Evolutionary conservation across 192 early-diverging fungal genomes (phyloP), one percentile per base, ranked within the genome.

Genomic region (Coemansia sp.): DNA sequence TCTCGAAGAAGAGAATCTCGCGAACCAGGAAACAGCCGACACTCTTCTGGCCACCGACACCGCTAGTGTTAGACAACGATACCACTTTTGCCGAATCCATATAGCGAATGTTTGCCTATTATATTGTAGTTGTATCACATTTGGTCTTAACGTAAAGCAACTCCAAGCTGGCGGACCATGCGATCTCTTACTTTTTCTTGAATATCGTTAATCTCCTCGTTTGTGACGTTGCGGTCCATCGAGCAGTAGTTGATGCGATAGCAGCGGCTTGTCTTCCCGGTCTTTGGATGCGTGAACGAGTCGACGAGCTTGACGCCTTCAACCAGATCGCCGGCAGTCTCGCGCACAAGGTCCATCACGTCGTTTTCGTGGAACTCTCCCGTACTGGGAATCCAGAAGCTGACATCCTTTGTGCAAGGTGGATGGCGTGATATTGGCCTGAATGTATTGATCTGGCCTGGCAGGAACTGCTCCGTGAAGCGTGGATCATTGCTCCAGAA

Each of bases 151-250:
- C 94, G 89, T 32, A 98, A 75, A 42, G 90, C 89, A 10, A 95
- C 91, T 14, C 84, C 84, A 34, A 94, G 84, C 61, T 87, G 76
- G 14, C 78, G 35, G 29, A 86, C 85, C 35, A 95, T 84, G n/a
- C 73, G 71, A 1, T 77, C 58, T 13, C 93, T 85, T 8, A 96
- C 84, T 34, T 80, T 80, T 34, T 93, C 90, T 73, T 99, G 95
- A 25, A 99, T 88, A n/a, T 63, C 77, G 72, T 99, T 95, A 59
- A 99, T 93, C 70, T 99, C 97, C 38, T 89, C 90, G 68, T 99
- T 94, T 17, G 93, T 95, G 13, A 95, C 87, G 62, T 90, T 98
- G 66, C 92, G 87, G 73, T 99, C 96, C 96, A 99, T 99, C 6
- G 95, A 94, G 53, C 95, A 79, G 67, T 97, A 99, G 71, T 89